Conservation (phyloP, 176 grass and related monocot genomes). For the Oryza officinalis region DNA sequence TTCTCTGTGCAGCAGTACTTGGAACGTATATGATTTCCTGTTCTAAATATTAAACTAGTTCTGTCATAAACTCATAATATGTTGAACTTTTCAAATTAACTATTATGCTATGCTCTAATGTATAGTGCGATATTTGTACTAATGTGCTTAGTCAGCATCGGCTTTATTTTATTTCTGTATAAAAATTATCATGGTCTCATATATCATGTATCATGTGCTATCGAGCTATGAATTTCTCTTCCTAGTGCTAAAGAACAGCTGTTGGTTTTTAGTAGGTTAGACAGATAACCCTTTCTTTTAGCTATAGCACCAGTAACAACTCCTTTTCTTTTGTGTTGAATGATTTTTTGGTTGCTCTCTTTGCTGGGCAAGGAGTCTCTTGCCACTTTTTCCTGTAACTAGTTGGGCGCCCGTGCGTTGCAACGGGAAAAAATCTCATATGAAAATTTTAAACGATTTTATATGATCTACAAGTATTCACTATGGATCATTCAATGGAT, state of each 20-base stretch:
- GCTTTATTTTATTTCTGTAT: background rate
- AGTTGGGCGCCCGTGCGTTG: too few species aligned
- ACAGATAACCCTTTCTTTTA: background rate
- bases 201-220: constrained; percentile 12
- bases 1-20: background rate
- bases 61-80: background rate
- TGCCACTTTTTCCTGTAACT: background rate
- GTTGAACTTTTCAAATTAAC: background rate
- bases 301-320: background rate
- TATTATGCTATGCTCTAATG: constrained; percentile 8
- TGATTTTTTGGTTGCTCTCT: constrained; percentile 5
- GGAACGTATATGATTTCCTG: background rate
- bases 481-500: too few species aligned
- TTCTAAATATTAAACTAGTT: constrained; percentile 9
- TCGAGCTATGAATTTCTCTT: background rate
- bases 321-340: constrained; percentile 8
- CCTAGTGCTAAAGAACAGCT: background rate
- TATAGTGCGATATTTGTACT: background rate
- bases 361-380: background rate
- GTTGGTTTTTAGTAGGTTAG: background rate
- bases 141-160: constrained; percentile 3
- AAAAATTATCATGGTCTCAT: constrained; percentile 13
- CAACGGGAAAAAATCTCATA: too few species aligned
- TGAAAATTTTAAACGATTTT: too few species aligned
- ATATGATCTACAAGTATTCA: too few species aligned